phyloP scores from a whole-genome alignment of 2,329 filamentous ascomycete species.

The Xylariaceae sp. region DNA sequence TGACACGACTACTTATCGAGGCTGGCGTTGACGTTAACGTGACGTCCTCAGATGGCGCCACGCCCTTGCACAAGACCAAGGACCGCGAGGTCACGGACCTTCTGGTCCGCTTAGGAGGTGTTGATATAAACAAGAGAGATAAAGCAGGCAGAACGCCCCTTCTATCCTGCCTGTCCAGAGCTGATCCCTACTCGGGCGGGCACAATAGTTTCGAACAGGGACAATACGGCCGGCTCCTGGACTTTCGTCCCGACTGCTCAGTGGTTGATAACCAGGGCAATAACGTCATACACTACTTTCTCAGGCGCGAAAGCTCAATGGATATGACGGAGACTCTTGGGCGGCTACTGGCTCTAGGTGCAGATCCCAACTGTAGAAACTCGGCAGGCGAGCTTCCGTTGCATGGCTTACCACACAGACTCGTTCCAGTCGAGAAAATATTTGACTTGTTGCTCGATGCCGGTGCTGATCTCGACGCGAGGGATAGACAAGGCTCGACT shows the following conservation, averaged over 20 bases:
- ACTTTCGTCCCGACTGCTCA: slow-evolving; percentile 2
- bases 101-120: neutral
- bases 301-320: neutral
- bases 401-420: neutral
- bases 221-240: neutral
- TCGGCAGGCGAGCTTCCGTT: neutral
- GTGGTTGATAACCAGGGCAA: slow-evolving; percentile 6
- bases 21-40: slow-evolving; percentile 5
- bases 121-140: slow-evolving; percentile 3
- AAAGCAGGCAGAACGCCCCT: slow-evolving; percentile 5
- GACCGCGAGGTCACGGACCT: slow-evolving; percentile 2
- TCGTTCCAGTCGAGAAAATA: slow-evolving; percentile 2
- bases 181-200: too few species aligned
- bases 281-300: slow-evolving; percentile 1
- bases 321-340: neutral
- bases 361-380: slow-evolving; percentile 6
- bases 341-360: slow-evolving; percentile 3
- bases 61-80: slow-evolving; percentile 5
- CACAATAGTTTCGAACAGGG: too few species aligned
- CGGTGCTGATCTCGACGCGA: slow-evolving; percentile 4
- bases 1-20: slow-evolving; percentile 7
- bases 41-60: slow-evolving; percentile 1
- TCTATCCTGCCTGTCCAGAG: neutral
- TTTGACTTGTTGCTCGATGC: slow-evolving; percentile 6
- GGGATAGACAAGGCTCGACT: slow-evolving; percentile 2